A percentile compares a stretch with the other conserved stretches of the same genome.
Evolutionary conservation across 768 basidiomycete genomes (phyloP).

Genomic region (Phlegmacium glaucopus): DNA sequence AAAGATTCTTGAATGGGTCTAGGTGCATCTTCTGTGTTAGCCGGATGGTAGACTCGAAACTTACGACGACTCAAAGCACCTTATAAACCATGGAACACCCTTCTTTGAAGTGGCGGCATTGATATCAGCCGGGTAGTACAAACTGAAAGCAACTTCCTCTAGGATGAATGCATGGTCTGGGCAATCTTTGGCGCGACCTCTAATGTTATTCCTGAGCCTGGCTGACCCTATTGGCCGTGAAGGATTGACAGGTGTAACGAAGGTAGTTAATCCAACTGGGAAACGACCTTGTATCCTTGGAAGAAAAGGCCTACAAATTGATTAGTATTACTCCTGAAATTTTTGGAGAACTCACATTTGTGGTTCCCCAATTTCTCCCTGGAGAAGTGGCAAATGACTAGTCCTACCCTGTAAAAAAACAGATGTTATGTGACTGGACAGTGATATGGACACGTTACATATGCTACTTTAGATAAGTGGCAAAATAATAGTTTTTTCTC

Average conservation of each 20-base stretch:
- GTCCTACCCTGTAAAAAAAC: too few species aligned
- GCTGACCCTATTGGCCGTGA: slow-evolving; percentile 36
- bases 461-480: too few species aligned
- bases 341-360: too few species aligned
- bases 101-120: slow-evolving; percentile 23
- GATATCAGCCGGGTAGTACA: slow-evolving; percentile 58
- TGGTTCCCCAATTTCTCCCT: too few species aligned
- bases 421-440: too few species aligned
- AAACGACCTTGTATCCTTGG: slow-evolving; percentile 42
- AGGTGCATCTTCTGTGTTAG: background rate
- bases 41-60: background rate
- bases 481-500: too few species aligned
- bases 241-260: slow-evolving; percentile 42
- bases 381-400: too few species aligned
- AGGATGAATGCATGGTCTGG: slow-evolving; percentile 46
- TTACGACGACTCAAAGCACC: slow-evolving; percentile 38
- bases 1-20: slow-evolving; percentile 46
- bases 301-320: slow-evolving; percentile 42
- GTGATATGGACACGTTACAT: too few species aligned
- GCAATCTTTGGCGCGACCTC: slow-evolving; percentile 15
- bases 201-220: slow-evolving; percentile 27
- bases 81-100: slow-evolving; percentile 54
- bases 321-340: background rate
- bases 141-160: slow-evolving; percentile 62
- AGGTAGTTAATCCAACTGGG: slow-evolving; percentile 59